Conservation (phyloP, 768 basidiomycete genomes). For the Suillus hirtellus region DNA sequence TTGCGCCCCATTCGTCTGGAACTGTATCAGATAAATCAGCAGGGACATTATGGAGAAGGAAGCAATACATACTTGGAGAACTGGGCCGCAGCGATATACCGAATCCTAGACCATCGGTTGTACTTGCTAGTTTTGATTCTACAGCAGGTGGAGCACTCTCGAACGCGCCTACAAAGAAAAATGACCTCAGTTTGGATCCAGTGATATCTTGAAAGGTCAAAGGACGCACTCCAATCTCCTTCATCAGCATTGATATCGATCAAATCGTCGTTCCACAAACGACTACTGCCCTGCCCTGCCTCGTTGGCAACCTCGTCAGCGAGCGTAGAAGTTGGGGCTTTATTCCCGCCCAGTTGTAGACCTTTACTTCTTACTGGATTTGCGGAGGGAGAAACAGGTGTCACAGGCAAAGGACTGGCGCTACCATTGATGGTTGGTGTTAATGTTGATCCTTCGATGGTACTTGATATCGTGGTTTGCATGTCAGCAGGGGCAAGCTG, state of each 20-base stretch:
- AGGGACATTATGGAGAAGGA: neutral
- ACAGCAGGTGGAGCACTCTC: constrained; percentile 51
- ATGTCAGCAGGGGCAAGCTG: constrained; percentile 75
- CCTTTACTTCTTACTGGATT: constrained; percentile 47
- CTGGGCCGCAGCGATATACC: constrained; percentile 13
- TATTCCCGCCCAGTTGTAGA: constrained; percentile 69
- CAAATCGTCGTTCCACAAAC: constrained; percentile 77
- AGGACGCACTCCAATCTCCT: constrained; percentile 87
- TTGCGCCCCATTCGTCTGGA: constrained; percentile 25
- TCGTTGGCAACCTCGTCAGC: constrained; percentile 55
- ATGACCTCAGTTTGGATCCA: neutral
- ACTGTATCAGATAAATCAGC: constrained; percentile 8
- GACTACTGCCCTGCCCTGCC: constrained; percentile 35
- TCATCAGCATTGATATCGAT: constrained; percentile 94
- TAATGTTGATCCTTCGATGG: constrained; percentile 43
- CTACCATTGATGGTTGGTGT: constrained; percentile 34
- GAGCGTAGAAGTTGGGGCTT: constrained; percentile 41
- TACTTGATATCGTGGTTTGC: constrained; percentile 59
- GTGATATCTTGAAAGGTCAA: neutral
- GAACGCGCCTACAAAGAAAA: constrained; percentile 63
- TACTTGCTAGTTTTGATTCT: constrained; percentile 22
- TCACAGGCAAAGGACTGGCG: neutral
- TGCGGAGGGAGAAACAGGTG: constrained; percentile 12
- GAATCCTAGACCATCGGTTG: constrained; percentile 29
- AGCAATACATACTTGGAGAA: neutral